A percentile compares a stretch with the other conserved stretches of the same genome.
phyloP scores from a whole-genome alignment of 495 filamentous ascomycete species.

The Neurospora pannonica region DNA sequence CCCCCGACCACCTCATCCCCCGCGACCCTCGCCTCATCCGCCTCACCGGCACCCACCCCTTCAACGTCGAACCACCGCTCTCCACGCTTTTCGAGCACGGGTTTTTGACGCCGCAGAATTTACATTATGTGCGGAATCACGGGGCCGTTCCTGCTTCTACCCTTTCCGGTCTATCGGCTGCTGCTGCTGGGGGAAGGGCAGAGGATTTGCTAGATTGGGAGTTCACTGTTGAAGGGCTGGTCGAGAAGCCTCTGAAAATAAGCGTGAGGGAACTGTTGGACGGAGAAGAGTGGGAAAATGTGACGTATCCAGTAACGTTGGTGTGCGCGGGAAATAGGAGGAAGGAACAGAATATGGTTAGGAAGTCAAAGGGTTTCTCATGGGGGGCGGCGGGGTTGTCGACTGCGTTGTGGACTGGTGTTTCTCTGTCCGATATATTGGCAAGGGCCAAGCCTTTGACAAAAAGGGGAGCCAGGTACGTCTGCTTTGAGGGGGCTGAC shows the following conservation, averaged over 20 bases:
- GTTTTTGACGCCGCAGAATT: conserved; percentile 82
- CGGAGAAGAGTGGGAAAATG: conserved; percentile 59
- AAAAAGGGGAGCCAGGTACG: conserved; percentile 62
- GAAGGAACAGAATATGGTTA: conserved; percentile 88
- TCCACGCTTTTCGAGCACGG: conserved; percentile 73
- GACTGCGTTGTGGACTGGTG: conserved; percentile 84
- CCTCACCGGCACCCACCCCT: conserved; percentile 85
- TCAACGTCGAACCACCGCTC: conserved; percentile 87
- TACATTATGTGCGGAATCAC: conserved; percentile 96
- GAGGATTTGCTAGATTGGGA: conserved; percentile 67
- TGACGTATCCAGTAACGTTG: conserved; percentile 80
- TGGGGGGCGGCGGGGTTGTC: conserved; percentile 90
- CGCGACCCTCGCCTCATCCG: conserved; percentile 80
- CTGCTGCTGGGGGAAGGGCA: neutral
- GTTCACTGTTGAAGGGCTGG: conserved; percentile 77
- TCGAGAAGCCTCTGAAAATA: conserved; percentile 67
- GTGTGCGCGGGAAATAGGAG: conserved; percentile 91
- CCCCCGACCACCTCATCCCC: conserved; percentile 79
- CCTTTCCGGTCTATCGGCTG: conserved; percentile 34
- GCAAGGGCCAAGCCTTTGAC: conserved; percentile 49
- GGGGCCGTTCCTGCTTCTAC: conserved; percentile 72
- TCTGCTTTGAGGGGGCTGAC: conserved; percentile 92
- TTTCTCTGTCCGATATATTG: conserved; percentile 65
- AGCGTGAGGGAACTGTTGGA: conserved; percentile 63
- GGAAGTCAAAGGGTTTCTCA: conserved; percentile 92